Evolutionary conservation across 495 filamentous ascomycete genomes (phyloP), one percentile per base, ranked within the genome.

Genomic region (Astrocystis sublimbata): DNA sequence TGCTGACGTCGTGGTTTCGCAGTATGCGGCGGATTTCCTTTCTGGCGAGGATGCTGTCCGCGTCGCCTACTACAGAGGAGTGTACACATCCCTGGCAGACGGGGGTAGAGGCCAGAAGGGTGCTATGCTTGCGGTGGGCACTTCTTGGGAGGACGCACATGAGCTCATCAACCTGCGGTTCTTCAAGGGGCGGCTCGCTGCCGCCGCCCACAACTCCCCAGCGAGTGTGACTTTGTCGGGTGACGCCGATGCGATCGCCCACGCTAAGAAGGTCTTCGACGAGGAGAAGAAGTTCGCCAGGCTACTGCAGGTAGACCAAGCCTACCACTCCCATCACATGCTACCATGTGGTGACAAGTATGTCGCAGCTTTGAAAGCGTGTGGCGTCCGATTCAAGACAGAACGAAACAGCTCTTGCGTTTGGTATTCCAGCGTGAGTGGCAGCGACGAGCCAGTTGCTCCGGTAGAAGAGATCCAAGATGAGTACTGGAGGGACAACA

Each of bases 301-400:
- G 2, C 15, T 55, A 0, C 64, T 85, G 3, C 70, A 69, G n/a
- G 82, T 85, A 0, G 78, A 83, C 31, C 74, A 63, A 10, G 84
- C 85, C 0, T 88, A 87, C 51, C 85, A 86, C 60, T 81, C 82
- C 1, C 72, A 75, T 13, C 79, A 81, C 43, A 85, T 86, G 81
- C 36, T 57, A 0, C 41, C 65, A 3, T 66, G 76, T 53, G 60
- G 65, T 2, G 58, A 63, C 6, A 26, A 67, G 12, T 82, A 81
- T 66, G 28, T 71, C 17, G 10, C 55, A 17, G 33, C 71, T 7
- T 28, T 75, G n/a, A 7, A 42, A 41, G 38, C 23, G 0, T 65
- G 63, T 24, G 23, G 54, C 3, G 42, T 72, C 6, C 12, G 71
- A 53, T 1, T 72, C 10, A 45, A 30, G 9, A n/a, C 6, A 0